A percentile compares a stretch with the other conserved stretches of the same genome.
Evolutionary conservation across 139 green algal species (phyloP).

Genomic region (Closterium sp.): DNA sequence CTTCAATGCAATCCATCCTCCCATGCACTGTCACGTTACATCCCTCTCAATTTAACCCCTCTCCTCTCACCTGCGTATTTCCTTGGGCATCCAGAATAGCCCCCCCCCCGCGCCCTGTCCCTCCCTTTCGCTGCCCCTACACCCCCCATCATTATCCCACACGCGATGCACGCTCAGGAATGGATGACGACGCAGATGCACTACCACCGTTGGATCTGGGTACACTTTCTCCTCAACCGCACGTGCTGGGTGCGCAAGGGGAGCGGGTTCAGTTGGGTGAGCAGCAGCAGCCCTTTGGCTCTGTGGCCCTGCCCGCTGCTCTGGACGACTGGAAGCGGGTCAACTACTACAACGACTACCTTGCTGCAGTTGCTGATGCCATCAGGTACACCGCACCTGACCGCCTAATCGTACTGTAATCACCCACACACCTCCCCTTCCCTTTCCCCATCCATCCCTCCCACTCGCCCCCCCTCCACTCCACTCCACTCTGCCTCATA

Average conservation of each 20-base stretch:
- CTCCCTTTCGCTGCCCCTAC: not conserved
- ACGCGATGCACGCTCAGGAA: not conserved
- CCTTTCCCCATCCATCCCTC: not conserved
- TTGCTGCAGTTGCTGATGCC: conserved; percentile 33
- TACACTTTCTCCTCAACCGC: not conserved
- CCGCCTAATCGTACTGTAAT: not conserved
- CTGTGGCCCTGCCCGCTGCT: not conserved
- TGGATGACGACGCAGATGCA: conserved; percentile 28
- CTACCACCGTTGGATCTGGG: not conserved
- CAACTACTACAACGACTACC: conserved; percentile 44
- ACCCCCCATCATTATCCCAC: too few relatives aligned
- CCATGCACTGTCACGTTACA: not conserved
- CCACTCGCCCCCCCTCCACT: too few relatives aligned
- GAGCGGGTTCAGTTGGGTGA: too few relatives aligned
- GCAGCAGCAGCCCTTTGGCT: not conserved
- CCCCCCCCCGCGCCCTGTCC: too few relatives aligned
- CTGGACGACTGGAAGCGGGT: conserved; percentile 24
- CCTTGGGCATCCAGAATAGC: too few relatives aligned
- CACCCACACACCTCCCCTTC: not conserved
- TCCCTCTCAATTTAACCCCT: not conserved
- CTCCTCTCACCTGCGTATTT: not conserved
- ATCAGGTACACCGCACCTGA: conserved; percentile 23
- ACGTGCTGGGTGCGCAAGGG: not conserved
- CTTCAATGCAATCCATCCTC: not conserved
- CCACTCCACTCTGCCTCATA: too few relatives aligned